Evolutionary conservation across 2,329 filamentous ascomycete genomes (phyloP), one percentile per base, ranked within the genome.

Genomic region (Ascochyta rabiei): DNA sequence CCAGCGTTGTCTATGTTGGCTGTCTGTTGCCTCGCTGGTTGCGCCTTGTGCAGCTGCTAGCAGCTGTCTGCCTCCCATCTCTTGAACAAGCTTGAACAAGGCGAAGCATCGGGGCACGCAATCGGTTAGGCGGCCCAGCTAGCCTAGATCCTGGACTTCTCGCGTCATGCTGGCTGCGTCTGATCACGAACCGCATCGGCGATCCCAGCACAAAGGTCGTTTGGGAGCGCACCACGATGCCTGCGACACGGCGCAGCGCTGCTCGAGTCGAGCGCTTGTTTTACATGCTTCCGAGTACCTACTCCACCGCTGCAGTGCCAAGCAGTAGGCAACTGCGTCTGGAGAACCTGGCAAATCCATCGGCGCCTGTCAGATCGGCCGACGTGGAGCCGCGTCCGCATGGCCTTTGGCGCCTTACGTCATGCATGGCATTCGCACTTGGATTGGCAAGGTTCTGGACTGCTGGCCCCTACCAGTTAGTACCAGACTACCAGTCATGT

Each of bases 121-220:
- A 38, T 7, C 15, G 48, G 48, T 44, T 50, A 43, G 48, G 40
- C 21, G 6, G 21, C 21, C 6, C 6, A 23, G 21, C 21, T 23
- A 23, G 21, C 21, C 38, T 50, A 43, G 46, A 9, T 23, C 46
- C 30, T 16, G 30, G 28, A 35, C 21, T 42, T 46, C 35, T 37
- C 35, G 45, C 52, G 40, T 49, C 46, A 45, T 19, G 26, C 40
- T 12, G 44, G 19, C 21, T 48, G 30, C 18, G 41, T 46, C 52
- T 48, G 51, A 45, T 48, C 39, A 40, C 45, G 39, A 21, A 50
- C 35, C 12, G 30, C 31, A 50, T 45, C 37, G 42, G 10, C 52
- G 52, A 55, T 55, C 52, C 28, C 35, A 55, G 21, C 52, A 41
- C 52, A 41, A 46, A 41, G 52, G 42, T 24, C 16, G 26, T 31